Percentiles rank a stretch among this genome's conserved stretches.
These are phyloP conservation scores for Mollisia scopiformis DNA, from an alignment of 2,329 filamentous ascomycete genomes.

Conservation along the genomic window DNA sequence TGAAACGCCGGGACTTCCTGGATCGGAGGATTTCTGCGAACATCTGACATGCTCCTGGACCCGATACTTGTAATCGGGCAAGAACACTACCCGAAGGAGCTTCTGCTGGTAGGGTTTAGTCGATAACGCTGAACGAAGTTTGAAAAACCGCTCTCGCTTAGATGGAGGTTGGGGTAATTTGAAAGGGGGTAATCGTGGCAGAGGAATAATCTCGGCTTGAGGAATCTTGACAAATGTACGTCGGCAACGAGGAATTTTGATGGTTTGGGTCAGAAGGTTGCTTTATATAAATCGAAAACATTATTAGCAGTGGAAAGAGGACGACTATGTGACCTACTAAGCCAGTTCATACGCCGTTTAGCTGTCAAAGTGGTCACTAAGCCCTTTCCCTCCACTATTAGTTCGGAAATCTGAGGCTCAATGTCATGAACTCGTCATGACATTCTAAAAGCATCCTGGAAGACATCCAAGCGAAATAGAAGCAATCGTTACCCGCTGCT, in stretches of 20 bases:
- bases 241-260: too few relatives aligned
- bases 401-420: not conserved
- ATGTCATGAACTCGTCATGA: not conserved
- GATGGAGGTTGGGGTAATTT: not conserved
- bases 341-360: not conserved
- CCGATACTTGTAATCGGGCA: not conserved
- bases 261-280: too few relatives aligned
- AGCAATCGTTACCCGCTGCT: too few relatives aligned
- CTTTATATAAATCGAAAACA: too few relatives aligned
- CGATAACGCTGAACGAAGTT: not conserved
- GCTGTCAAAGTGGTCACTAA: not conserved
- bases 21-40: not conserved
- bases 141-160: not conserved
- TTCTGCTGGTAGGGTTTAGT: not conserved
- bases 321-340: too few relatives aligned
- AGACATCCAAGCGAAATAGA: too few relatives aligned
- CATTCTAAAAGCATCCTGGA: not conserved
- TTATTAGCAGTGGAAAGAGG: too few relatives aligned
- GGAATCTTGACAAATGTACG: not conserved
- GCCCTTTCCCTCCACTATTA: not conserved
- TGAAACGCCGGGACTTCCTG: not conserved
- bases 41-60: not conserved
- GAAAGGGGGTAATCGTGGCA: not conserved
- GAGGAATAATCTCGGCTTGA: not conserved
- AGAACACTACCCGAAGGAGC: not conserved